Percentiles rank a stretch among this genome's conserved stretches.
These are phyloP conservation scores for Diaporthe humulicola DNA, from an alignment of 2,329 filamentous ascomycete genomes.

Conservation along the genomic window DNA sequence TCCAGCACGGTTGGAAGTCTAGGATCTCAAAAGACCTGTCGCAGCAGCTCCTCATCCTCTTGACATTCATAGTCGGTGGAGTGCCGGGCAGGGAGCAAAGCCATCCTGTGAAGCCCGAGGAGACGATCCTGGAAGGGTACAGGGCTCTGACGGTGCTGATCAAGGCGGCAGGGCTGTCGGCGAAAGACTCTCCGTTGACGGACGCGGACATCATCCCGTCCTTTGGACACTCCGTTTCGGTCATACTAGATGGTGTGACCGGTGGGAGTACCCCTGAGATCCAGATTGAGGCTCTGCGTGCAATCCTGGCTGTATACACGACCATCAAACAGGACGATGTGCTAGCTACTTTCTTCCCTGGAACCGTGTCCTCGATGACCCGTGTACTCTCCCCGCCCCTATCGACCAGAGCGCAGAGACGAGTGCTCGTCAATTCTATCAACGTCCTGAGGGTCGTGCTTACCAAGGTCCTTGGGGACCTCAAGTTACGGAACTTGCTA, in stretches of 20 bases:
- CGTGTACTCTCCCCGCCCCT: slow-evolving; percentile 80
- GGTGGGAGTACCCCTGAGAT: slow-evolving; percentile 75
- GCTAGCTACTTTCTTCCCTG: slow-evolving; percentile 87
- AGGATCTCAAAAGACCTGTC: slow-evolving; percentile 79
- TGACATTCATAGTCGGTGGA: slow-evolving; percentile 85
- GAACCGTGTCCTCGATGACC: slow-evolving; percentile 85
- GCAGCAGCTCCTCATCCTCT: slow-evolving; percentile 86
- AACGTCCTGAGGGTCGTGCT: slow-evolving; percentile 69
- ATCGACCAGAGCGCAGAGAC: slow-evolving; percentile 65
- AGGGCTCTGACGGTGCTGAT: slow-evolving; percentile 78
- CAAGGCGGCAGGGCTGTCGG: slow-evolving; percentile 65
- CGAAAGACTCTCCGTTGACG: slow-evolving; percentile 61
- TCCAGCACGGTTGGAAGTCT: slow-evolving; percentile 83
- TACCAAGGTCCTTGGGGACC: slow-evolving; percentile 68
- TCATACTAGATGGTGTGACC: slow-evolving; percentile 80
- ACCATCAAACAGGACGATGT: slow-evolving; percentile 80
- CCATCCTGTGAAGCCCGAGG: slow-evolving; percentile 71
- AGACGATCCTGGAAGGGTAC: slow-evolving; percentile 80
- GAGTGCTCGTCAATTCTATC: slow-evolving; percentile 74
- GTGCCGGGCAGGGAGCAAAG: slow-evolving; percentile 68
- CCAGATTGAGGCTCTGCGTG: slow-evolving; percentile 77
- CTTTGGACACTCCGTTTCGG: slow-evolving; percentile 84
- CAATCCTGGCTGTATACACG: slow-evolving; percentile 72
- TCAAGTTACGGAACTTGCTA: slow-evolving; percentile 64
- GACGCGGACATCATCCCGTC: slow-evolving; percentile 77